Evolutionary conservation across 305 asterid species (phyloP).

Genomic region (Nicotiana rustica): DNA sequence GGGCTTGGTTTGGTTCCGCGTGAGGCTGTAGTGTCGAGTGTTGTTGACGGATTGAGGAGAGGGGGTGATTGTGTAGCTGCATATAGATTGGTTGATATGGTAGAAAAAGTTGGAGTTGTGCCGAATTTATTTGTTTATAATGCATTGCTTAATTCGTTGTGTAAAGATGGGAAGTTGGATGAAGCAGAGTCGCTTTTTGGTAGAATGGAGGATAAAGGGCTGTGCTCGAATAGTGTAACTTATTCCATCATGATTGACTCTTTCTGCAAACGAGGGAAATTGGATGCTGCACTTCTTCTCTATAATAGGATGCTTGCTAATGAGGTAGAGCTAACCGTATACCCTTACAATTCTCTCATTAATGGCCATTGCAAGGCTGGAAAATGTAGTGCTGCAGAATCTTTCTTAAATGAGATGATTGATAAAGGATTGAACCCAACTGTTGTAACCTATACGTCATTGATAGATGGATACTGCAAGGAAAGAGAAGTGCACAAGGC

Average conservation of each 20-base stretch:
- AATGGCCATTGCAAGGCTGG: constrained; percentile 79
- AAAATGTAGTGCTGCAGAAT: constrained; percentile 58
- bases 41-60: constrained; percentile 80
- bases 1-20: constrained; percentile 67
- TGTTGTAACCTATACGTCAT: constrained; percentile 82
- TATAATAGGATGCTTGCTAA: constrained; percentile 59
- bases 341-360: constrained; percentile 76
- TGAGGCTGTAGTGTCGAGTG: constrained; percentile 75
- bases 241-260: constrained; percentile 66
- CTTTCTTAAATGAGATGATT: constrained; percentile 57
- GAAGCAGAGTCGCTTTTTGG: constrained; percentile 61
- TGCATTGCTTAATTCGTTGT: constrained; percentile 67
- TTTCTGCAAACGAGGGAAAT: constrained; percentile 69
- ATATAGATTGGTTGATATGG: constrained; percentile 63
- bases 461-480: constrained; percentile 83
- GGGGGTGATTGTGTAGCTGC: constrained; percentile 60
- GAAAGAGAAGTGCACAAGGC: constrained; percentile 70
- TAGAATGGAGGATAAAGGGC: constrained; percentile 65
- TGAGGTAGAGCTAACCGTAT: constrained; percentile 58
- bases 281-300: constrained; percentile 56
- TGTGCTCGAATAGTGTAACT: constrained; percentile 66
- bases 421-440: constrained; percentile 67
- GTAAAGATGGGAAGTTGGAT: constrained; percentile 64
- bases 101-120: constrained; percentile 55
- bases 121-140: constrained; percentile 83